Evolutionary conservation across 106 monocot genomes (phyloP).

Genomic region (Agapanthus africanus): DNA sequence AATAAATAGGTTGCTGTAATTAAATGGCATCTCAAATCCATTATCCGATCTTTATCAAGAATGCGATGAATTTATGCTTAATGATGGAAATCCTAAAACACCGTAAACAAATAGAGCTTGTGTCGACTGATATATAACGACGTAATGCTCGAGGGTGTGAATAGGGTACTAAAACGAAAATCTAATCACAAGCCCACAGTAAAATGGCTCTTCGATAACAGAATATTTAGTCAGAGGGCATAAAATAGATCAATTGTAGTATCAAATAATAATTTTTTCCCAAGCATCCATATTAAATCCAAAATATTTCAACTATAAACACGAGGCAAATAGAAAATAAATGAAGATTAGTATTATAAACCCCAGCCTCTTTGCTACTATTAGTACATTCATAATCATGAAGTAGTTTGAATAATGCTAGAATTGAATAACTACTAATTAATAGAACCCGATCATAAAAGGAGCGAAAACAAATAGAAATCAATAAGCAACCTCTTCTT

Average conservation of each 20-base stretch:
- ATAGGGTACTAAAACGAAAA: neutral
- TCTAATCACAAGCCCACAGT: neutral
- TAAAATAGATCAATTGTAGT: neutral
- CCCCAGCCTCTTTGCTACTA: too few relatives aligned
- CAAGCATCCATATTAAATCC: neutral
- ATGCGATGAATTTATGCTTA: neutral
- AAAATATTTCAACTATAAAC: neutral
- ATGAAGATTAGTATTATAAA: too few relatives aligned
- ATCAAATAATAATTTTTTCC: neutral
- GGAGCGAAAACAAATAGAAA: neutral
- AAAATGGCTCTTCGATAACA: neutral
- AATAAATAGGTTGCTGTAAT: neutral
- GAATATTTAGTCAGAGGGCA: neutral
- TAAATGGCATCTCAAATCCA: neutral
- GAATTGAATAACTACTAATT: too few relatives aligned
- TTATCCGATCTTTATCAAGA: neutral
- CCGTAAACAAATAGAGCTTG: too few relatives aligned
- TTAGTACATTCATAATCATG: too few relatives aligned
- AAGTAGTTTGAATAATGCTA: too few relatives aligned
- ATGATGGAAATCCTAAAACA: neutral
- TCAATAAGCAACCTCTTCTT: conserved; percentile 55
- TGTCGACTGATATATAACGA: neutral
- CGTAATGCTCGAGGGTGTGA: neutral
- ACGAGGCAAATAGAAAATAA: neutral
- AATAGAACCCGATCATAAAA: too few relatives aligned